Base-by-base conservation (phyloP, 1,284 basidiomycete genomes). In the Malassezia arunalokei region DNA sequence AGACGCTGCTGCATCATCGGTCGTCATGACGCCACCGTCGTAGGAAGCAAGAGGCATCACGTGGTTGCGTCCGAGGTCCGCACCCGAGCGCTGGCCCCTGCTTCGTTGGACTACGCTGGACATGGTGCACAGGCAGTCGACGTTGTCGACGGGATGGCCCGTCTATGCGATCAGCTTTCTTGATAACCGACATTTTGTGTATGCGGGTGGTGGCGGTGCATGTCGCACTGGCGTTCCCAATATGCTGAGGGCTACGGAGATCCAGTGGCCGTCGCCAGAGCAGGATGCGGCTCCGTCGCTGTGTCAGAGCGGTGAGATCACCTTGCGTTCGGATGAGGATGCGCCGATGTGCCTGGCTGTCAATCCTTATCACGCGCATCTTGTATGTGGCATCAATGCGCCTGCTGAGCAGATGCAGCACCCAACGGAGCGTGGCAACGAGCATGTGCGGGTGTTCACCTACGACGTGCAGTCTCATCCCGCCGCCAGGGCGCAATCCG, bases 281-380 rank as follows among this genome's bases (percentile, higher is more conserved):
- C 20, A 2, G 20, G 28, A 41, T 39, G 39, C 27, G 5, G 40
- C 28, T 8, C 33, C 46, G 14, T 14, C 31, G 20, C 31, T 51
- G 6, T 45, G 35, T 17, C 15, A 45, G 14, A 41, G 47, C 8
- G 57, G 59, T 29, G 57, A 67, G 20, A 39, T 67, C 40, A 61
- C 51, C 29, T 62, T 72, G 15, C 60, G 60, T 8, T 29, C 61
- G 12, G 59, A 68, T 24, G 68, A 72, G 40, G 69, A 72, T 47
- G 69, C 69, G 28, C 69, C 69, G 1, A 71, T 71, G 68, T 62
- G 64, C 40, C 51, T 71, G 51, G 54, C 66, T 8, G 54, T 68
- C 47, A 57, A 66, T 44, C 43, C 46, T 4, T 35, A 51, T 12
- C 54, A 54, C 24, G 37, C 42, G 1, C 51, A 57, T 27, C 45